These are phyloP conservation scores for Avena eriantha DNA, from an alignment of 176 grass and related monocot species.

Conservation along the genomic window DNA sequence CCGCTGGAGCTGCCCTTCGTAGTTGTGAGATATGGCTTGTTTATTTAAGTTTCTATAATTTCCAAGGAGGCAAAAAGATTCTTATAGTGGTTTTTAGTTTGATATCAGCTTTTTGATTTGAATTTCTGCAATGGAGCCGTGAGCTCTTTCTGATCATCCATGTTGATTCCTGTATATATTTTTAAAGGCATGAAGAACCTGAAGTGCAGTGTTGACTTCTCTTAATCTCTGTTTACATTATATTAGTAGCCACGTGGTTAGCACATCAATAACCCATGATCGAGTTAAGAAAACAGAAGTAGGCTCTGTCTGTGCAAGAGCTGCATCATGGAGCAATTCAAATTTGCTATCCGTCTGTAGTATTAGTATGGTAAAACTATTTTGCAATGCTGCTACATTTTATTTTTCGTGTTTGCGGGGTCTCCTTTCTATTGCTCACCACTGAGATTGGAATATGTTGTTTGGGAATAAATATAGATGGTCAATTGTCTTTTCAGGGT, in stretches of 20 bases:
- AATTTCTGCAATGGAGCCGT: too few relatives aligned
- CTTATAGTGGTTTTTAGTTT: too few relatives aligned
- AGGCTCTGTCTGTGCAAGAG: constrained; percentile 32
- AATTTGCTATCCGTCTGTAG: constrained; percentile 32
- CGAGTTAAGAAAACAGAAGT: constrained; percentile 6
- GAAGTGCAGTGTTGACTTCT: too few relatives aligned
- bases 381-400: constrained; percentile 14
- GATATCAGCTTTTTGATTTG: too few relatives aligned
- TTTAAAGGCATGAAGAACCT: too few relatives aligned
- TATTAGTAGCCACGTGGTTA: too few relatives aligned
- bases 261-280: too few relatives aligned
- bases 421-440: constrained; percentile 25
- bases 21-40: not conserved
- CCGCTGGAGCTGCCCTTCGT: not conserved
- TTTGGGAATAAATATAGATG: constrained; percentile 47
- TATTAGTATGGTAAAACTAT: constrained; percentile 1
- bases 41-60: not conserved
- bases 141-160: too few relatives aligned
- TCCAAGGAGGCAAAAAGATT: not conserved
- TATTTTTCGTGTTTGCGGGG: constrained; percentile 7
- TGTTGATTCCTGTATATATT: too few relatives aligned
- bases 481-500: not conserved
- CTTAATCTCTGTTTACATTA: too few relatives aligned
- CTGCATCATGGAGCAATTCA: not conserved
- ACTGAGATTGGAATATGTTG: constrained; percentile 40